Evolutionary conservation across 2,329 filamentous ascomycete genomes (phyloP).

Genomic region (Alternaria arbusti): DNA sequence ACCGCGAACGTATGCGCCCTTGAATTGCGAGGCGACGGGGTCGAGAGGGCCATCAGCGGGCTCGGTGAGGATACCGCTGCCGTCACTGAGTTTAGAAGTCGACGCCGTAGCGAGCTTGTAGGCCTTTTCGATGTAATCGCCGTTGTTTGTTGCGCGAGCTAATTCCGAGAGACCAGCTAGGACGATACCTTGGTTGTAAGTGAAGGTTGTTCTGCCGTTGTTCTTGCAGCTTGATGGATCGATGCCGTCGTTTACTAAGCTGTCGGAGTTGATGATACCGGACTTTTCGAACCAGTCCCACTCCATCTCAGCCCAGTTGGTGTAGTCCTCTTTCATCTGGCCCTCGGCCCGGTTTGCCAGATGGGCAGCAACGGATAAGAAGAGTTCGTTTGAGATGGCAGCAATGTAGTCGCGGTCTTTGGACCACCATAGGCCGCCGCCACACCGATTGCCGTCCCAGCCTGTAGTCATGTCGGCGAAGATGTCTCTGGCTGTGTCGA

Average conservation of each 20-base stretch:
- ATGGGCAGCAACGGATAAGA: conserved; percentile 60
- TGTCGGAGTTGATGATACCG: conserved; percentile 60
- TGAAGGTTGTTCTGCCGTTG: conserved; percentile 59
- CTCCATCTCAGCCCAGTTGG: conserved; percentile 57
- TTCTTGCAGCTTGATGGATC: conserved; percentile 57
- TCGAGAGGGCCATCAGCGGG: conserved; percentile 29
- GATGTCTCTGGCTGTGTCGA: conserved; percentile 60
- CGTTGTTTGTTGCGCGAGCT: conserved; percentile 51
- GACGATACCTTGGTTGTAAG: conserved; percentile 66
- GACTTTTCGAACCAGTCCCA: conserved; percentile 61
- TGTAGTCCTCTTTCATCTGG: conserved; percentile 50
- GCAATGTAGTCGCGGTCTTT: conserved; percentile 61
- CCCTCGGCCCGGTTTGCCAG: conserved; percentile 58
- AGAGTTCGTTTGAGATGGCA: conserved; percentile 65
- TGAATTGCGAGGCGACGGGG: conserved; percentile 43
- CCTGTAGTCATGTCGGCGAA: conserved; percentile 64
- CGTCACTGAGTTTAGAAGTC: conserved; percentile 29
- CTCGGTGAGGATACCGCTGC: conserved; percentile 44
- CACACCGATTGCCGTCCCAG: conserved; percentile 52
- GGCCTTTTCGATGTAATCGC: conserved; percentile 31
- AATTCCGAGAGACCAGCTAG: conserved; percentile 64
- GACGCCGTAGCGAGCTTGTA: conserved; percentile 36
- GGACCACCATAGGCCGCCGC: conserved; percentile 63
- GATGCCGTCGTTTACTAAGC: conserved; percentile 63
- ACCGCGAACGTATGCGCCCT: conserved; percentile 47